phyloP scores from a whole-genome alignment of 768 basidiomycete genomes.

The Pisolithus albus region DNA sequence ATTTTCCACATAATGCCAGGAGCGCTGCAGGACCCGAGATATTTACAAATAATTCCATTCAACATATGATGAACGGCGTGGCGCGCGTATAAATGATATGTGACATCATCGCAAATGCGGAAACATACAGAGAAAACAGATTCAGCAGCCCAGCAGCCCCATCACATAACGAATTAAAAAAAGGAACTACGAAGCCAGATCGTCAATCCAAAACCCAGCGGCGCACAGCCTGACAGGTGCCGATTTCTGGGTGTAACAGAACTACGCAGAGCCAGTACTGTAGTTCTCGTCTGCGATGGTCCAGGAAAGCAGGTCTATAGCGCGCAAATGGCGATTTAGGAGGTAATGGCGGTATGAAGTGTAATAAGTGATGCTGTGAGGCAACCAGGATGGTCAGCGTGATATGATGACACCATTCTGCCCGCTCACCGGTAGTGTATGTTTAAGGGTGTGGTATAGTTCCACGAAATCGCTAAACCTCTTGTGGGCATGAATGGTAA shows the following conservation, averaged over 20 bases:
- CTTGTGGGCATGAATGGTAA: conserved; percentile 57
- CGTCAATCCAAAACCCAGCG: conserved; percentile 51
- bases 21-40: too few relatives aligned
- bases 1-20: too few relatives aligned
- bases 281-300: conserved; percentile 50
- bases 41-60: too few relatives aligned
- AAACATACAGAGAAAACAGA: background rate
- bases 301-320: conserved; percentile 63
- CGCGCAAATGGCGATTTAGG: conserved; percentile 64
- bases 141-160: background rate
- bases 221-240: conserved; percentile 51
- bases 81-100: too few relatives aligned
- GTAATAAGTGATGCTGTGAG: conserved; percentile 36
- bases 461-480: conserved; percentile 62
- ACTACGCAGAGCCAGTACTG: conserved; percentile 63
- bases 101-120: background rate
- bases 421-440: conserved; percentile 44
- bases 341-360: conserved; percentile 52
- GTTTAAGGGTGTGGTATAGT: conserved; percentile 41
- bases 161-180: background rate
- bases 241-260: conserved; percentile 64
- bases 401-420: background rate
- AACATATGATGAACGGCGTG: too few relatives aligned
- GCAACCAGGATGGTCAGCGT: background rate
- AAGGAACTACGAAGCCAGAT: background rate